Evolutionary conservation across 148 eudicot species (phyloP).

Genomic region (Pharnaceum exiguum): DNA sequence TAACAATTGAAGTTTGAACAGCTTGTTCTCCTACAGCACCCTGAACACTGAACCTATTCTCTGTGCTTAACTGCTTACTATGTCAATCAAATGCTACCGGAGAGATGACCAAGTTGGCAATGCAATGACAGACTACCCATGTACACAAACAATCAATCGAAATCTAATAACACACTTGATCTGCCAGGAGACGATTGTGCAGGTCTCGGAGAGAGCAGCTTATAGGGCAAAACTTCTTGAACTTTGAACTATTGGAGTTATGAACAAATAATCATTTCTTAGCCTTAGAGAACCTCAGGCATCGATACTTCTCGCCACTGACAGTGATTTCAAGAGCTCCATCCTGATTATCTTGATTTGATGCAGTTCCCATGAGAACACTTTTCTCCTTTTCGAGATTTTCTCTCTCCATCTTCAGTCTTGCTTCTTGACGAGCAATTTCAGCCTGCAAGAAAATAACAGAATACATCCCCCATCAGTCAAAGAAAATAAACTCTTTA

Average conservation of each 20-base stretch:
- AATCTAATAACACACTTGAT: not conserved
- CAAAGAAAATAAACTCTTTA: not conserved
- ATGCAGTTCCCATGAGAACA: slow-evolving; percentile 97
- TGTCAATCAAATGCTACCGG: not conserved
- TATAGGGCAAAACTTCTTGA: not conserved
- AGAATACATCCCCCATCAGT: not conserved
- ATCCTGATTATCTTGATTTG: slow-evolving; percentile 97
- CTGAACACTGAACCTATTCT: slow-evolving; percentile 3
- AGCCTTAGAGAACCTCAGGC: slow-evolving; percentile 94
- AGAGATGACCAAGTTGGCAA: not conserved
- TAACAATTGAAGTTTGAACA: not conserved
- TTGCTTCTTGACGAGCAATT: slow-evolving; percentile 93
- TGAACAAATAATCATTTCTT: slow-evolving; percentile 48
- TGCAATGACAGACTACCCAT: slow-evolving; percentile 15
- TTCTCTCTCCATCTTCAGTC: slow-evolving; percentile 91
- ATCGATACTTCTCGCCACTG: slow-evolving; percentile 94
- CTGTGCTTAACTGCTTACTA: slow-evolving; percentile 3
- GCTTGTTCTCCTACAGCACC: not conserved
- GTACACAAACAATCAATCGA: slow-evolving; percentile 6
- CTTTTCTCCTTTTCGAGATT: slow-evolving; percentile 99
- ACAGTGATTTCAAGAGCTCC: slow-evolving; percentile 99
- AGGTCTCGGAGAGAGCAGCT: not conserved
- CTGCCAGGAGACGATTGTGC: not conserved
- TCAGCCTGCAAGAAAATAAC: slow-evolving; percentile 58
- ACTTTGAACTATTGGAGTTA: not conserved